Evolutionary conservation across 305 asterid species (phyloP).

Genomic region (Fraxinus sp.): DNA sequence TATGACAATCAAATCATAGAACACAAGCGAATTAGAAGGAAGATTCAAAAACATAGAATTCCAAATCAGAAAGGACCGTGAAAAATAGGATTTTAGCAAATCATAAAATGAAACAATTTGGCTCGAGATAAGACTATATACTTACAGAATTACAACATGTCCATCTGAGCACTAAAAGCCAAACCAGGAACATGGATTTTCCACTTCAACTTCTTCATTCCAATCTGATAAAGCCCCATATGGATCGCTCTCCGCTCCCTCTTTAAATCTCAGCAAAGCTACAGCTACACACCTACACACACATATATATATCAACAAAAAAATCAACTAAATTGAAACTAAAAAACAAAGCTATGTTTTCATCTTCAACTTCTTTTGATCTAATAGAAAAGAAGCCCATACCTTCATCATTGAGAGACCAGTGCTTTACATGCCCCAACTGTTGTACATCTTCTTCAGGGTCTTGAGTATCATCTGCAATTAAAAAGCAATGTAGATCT

Average conservation of each 20-base stretch:
- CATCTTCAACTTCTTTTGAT: conserved; percentile 4
- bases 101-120: background rate
- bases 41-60: background rate
- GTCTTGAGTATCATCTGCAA: too few relatives aligned
- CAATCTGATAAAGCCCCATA: conserved; percentile 69
- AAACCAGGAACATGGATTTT: conserved; percentile 77
- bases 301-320: background rate
- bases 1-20: background rate
- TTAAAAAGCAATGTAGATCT: too few relatives aligned
- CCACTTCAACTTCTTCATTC: conserved; percentile 65
- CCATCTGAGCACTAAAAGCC: conserved; percentile 76
- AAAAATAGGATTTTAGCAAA: background rate
- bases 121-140: background rate
- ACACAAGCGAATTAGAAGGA: background rate
- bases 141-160: conserved; percentile 70
- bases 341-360: background rate
- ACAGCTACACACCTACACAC: conserved; percentile 53
- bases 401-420: conserved; percentile 76
- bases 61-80: background rate
- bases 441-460: too few relatives aligned
- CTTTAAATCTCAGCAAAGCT: conserved; percentile 64
- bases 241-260: conserved; percentile 57
- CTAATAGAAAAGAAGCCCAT: background rate
- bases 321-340: background rate
- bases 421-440: background rate